A percentile compares a stretch with the other conserved stretches of the same genome.
Conservation (phyloP, 2,329 filamentous ascomycete genomes). For the Fusarium torreyae region DNA sequence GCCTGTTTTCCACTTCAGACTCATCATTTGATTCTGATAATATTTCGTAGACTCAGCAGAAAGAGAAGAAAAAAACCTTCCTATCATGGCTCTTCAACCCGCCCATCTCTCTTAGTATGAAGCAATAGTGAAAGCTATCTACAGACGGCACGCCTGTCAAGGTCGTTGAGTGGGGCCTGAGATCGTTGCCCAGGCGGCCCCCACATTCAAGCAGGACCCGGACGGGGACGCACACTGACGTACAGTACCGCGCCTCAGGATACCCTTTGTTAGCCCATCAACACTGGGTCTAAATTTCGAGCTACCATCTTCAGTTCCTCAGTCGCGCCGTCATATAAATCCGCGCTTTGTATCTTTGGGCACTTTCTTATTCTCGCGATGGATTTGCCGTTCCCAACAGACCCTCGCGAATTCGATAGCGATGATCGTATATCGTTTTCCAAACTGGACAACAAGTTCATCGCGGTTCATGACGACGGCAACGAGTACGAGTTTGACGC, state of each 20-base stretch:
- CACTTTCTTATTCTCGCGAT: slow-evolving; percentile 41
- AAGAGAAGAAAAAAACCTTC: neutral
- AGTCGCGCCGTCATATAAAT: slow-evolving; percentile 7
- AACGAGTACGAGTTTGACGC: slow-evolving; percentile 88
- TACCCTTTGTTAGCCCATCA: slow-evolving; percentile 25
- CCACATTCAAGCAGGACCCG: slow-evolving; percentile 13
- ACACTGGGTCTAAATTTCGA: slow-evolving; percentile 16
- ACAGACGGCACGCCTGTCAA: neutral
- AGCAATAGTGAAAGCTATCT: neutral
- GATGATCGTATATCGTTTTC: slow-evolving; percentile 91
- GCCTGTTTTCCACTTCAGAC: neutral
- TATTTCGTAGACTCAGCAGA: neutral
- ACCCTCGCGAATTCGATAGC: slow-evolving; percentile 78
- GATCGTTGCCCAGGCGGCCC: slow-evolving; percentile 15
- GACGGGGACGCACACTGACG: slow-evolving; percentile 41
- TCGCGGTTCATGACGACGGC: slow-evolving; percentile 87
- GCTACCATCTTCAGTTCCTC: slow-evolving; percentile 5
- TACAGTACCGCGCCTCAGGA: slow-evolving; percentile 40
- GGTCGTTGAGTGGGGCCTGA: slow-evolving; percentile 5
- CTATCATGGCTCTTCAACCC: neutral
- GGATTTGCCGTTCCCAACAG: slow-evolving; percentile 66
- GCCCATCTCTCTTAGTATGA: slow-evolving; percentile 2
- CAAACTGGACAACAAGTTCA: slow-evolving; percentile 84
- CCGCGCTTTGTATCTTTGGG: neutral
- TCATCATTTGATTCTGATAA: neutral